Conservation (phyloP, 768 basidiomycete genomes). For the Filobasidium wieringae region DNA sequence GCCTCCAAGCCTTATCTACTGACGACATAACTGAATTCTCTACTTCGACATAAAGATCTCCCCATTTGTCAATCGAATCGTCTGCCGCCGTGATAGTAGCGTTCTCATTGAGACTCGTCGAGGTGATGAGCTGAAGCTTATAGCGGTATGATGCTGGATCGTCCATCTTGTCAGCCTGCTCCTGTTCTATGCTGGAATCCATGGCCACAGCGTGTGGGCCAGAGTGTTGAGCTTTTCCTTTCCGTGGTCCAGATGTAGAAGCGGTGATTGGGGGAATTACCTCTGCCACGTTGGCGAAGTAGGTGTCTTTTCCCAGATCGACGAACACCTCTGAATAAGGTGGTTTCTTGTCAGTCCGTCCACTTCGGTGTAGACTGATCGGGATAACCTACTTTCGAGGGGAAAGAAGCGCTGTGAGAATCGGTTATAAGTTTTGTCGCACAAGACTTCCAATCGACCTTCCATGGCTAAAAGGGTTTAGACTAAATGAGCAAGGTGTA, state of each 20-base stretch:
- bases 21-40: neutral
- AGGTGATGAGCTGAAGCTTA: conserved; percentile 3
- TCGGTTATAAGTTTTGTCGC: conserved; percentile 87
- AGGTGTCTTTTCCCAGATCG: conserved; percentile 77
- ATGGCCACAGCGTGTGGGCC: neutral
- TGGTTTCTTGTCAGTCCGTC: conserved; percentile 9
- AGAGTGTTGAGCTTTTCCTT: neutral
- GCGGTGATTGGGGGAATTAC: conserved; percentile 48
- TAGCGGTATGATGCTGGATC: neutral
- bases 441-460: conserved; percentile 86
- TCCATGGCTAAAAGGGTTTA: conserved; percentile 47
- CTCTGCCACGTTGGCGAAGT: conserved; percentile 66
- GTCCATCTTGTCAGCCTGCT: conserved; percentile 1
- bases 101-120: neutral
- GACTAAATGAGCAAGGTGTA: neutral
- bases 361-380: neutral
- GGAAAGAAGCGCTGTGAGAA: conserved; percentile 92
- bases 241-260: neutral
- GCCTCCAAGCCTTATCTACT: too few relatives aligned
- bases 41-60: neutral
- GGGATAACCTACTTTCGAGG: conserved; percentile 63
- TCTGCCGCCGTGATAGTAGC: neutral
- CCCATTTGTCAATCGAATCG: conserved; percentile 19
- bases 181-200: neutral
- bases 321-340: conserved; percentile 61